Conservation (phyloP, 495 filamentous ascomycete species). For the Lichenothelia convexa region DNA sequence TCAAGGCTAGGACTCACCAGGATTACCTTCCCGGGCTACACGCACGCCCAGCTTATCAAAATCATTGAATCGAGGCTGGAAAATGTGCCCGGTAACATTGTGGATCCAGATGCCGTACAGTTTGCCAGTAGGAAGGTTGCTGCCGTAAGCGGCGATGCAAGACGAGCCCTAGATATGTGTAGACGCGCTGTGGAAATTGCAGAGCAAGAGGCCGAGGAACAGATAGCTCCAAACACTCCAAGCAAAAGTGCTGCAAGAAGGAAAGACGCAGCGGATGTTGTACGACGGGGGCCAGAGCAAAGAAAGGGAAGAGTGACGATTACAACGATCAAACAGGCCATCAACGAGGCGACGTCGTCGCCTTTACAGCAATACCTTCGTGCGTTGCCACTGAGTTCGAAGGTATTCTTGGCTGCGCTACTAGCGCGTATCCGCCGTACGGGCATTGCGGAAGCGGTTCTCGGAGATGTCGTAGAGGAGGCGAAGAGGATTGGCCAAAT, state of each 20-base stretch:
- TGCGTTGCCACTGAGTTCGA: constrained; percentile 58
- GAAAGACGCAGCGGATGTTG: constrained; percentile 3
- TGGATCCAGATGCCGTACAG: constrained; percentile 84
- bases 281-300: constrained; percentile 2
- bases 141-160: constrained; percentile 84
- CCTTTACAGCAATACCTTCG: constrained; percentile 79
- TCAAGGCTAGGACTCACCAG: constrained; percentile 55
- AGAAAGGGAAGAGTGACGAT: constrained; percentile 55
- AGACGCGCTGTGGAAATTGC: constrained; percentile 89
- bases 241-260: constrained; percentile 22
- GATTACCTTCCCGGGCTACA: constrained; percentile 95
- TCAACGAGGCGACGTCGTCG: constrained; percentile 82
- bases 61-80: constrained; percentile 83
- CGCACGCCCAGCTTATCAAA: constrained; percentile 91
- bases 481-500: constrained; percentile 53
- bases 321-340: constrained; percentile 78
- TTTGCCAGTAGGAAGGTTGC: constrained; percentile 95
- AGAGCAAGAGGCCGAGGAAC: constrained; percentile 41
- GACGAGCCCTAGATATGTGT: constrained; percentile 88
- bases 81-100: constrained; percentile 73
- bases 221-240: constrained; percentile 21
- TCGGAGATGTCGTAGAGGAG: constrained; percentile 86
- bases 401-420: constrained; percentile 69
- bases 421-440: constrained; percentile 60
- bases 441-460: constrained; percentile 67